Percentiles rank a stretch among this genome's conserved stretches.
These are phyloP conservation scores for Botrytis paeoniae DNA, from an alignment of 2,329 filamentous ascomycete genomes.

Conservation along the genomic window DNA sequence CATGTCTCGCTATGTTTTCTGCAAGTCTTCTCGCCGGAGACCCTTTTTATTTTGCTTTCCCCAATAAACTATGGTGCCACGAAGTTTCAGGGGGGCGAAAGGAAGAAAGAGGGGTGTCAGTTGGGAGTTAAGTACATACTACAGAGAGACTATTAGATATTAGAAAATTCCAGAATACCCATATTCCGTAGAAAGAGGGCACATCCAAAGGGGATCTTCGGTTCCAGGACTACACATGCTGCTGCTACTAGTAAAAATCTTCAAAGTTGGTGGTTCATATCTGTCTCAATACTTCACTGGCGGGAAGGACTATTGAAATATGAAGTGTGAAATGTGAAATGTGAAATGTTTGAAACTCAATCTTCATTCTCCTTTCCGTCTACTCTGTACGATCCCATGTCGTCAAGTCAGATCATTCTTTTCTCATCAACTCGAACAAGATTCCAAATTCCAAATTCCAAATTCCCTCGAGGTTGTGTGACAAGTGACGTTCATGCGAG, in stretches of 20 bases:
- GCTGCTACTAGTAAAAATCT: neutral
- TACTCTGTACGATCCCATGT: neutral
- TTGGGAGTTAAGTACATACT: neutral
- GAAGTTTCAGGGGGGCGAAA: neutral
- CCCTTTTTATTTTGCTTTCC: neutral
- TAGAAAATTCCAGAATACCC: neutral
- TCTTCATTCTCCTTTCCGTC: neutral
- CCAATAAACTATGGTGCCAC: conserved; percentile 1
- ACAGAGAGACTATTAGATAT: neutral
- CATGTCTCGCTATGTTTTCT: neutral
- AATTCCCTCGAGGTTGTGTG: neutral
- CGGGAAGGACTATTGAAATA: neutral
- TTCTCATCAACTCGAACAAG: too few relatives aligned
- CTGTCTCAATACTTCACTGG: neutral
- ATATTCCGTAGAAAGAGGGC: neutral
- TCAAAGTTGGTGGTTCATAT: neutral
- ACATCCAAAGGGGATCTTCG: neutral
- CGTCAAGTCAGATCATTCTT: neutral
- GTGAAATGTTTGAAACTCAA: neutral
- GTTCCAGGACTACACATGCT: neutral
- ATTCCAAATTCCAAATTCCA: neutral
- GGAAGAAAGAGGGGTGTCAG: neutral
- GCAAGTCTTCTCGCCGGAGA: neutral
- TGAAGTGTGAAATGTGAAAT: neutral
- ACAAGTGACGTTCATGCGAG: conserved; percentile 2